These are phyloP conservation scores for Sophora flavescens DNA, from an alignment of 306 rosid genomes.

Conservation along the genomic window DNA sequence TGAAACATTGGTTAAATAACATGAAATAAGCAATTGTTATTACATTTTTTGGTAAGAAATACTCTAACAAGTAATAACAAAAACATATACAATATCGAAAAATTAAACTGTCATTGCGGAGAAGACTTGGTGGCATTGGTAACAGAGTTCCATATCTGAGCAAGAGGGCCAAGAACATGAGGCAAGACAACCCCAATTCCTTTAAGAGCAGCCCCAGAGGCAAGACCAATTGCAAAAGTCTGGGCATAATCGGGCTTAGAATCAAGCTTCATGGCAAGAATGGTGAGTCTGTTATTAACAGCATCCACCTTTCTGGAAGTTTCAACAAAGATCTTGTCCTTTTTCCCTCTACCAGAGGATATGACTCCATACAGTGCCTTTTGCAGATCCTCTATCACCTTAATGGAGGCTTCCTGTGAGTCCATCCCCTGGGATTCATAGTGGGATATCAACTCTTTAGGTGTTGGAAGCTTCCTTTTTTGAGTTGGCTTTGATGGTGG, in stretches of 20 bases:
- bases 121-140: conserved; percentile 49
- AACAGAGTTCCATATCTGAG: conserved; percentile 76
- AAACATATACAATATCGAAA: neutral
- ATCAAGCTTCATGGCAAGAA: conserved; percentile 81
- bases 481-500: neutral
- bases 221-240: conserved; percentile 74
- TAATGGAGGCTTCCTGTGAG: conserved; percentile 69
- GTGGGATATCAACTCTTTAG: conserved; percentile 75
- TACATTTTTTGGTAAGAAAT: neutral
- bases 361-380: conserved; percentile 69
- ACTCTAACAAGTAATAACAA: neutral
- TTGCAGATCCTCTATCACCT: conserved; percentile 92
- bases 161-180: conserved; percentile 61
- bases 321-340: conserved; percentile 61
- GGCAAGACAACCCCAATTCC: conserved; percentile 67
- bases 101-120: conserved; percentile 44
- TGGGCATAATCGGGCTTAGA: conserved; percentile 81
- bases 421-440: conserved; percentile 86
- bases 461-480: conserved; percentile 64
- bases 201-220: conserved; percentile 70
- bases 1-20: neutral
- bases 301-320: conserved; percentile 74
- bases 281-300: conserved; percentile 55
- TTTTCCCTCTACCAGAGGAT: conserved; percentile 73
- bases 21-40: neutral